These are phyloP conservation scores for Torulaspora globosa DNA, from an alignment of 1,139 yeast genomes.

Conservation along the genomic window DNA sequence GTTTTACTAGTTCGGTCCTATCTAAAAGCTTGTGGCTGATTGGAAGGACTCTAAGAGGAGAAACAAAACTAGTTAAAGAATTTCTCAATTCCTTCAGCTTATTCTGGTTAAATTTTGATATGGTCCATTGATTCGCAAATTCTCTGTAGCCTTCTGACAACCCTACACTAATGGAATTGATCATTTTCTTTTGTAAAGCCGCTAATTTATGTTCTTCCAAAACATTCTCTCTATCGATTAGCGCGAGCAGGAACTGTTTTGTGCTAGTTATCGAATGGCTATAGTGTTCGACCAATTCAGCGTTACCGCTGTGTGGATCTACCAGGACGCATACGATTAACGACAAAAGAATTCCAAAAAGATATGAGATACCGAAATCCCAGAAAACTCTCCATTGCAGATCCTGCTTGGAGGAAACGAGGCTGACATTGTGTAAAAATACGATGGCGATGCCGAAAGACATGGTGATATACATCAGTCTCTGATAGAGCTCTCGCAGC, in stretches of 20 bases:
- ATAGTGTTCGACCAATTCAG: constrained; percentile 28
- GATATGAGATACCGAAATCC: constrained; percentile 45
- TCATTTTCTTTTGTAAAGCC: constrained; percentile 33
- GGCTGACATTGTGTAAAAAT: constrained; percentile 33
- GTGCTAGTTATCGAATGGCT: constrained; percentile 26
- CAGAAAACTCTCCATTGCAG: constrained; percentile 41
- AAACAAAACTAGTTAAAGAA: constrained; percentile 39
- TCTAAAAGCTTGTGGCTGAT: constrained; percentile 23
- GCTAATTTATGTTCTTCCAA: constrained; percentile 21
- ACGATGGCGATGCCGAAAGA: constrained; percentile 42
- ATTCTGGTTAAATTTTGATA: constrained; percentile 38
- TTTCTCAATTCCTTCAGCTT: constrained; percentile 42
- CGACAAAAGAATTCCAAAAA: constrained; percentile 43
- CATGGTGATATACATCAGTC: constrained; percentile 40
- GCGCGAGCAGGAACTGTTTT: constrained; percentile 27
- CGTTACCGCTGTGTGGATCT: constrained; percentile 43
- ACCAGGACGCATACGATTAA: constrained; percentile 38
- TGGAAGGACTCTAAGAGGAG: constrained; percentile 44
- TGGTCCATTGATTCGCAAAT: constrained; percentile 41
- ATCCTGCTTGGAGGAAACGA: constrained; percentile 23
- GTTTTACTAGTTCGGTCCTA: constrained; percentile 19
- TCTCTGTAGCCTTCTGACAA: constrained; percentile 45
- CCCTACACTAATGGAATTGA: constrained; percentile 34
- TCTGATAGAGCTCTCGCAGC: constrained; percentile 42
- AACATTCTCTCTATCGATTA: constrained; percentile 24